A percentile compares a stretch with the other conserved stretches of the same genome.
These are phyloP conservation scores for Stephania yunnanensis DNA, from an alignment of 164 flowering plant species.

Conservation along the genomic window DNA sequence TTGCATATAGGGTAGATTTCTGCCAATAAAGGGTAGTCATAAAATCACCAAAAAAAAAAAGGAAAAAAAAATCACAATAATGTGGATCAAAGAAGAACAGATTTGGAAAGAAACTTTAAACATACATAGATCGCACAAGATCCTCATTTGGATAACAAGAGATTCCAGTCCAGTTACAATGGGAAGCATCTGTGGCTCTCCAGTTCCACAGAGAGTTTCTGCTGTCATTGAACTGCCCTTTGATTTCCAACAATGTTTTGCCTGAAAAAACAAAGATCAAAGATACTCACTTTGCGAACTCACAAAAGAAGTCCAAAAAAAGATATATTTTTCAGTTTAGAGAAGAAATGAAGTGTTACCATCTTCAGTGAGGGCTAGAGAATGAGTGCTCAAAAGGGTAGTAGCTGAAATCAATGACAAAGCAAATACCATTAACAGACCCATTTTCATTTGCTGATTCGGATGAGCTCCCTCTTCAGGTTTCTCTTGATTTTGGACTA, in stretches of 20 bases:
- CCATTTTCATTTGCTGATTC: constrained; percentile 14
- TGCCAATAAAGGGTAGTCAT: constrained; percentile 11
- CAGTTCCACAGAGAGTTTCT: constrained; percentile 55
- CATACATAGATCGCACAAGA: constrained; percentile 72
- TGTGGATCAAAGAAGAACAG: constrained; percentile 3
- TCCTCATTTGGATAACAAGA: constrained; percentile 54
- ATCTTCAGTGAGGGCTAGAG: constrained; percentile 63
- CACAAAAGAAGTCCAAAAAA: background rate
- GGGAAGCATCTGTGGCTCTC: constrained; percentile 59
- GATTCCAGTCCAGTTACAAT: constrained; percentile 86
- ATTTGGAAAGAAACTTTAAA: background rate
- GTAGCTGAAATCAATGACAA: constrained; percentile 17
- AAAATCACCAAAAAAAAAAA: background rate
- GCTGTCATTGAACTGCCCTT: constrained; percentile 59
- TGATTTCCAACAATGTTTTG: constrained; percentile 64
- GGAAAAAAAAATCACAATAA: background rate
- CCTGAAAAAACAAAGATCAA: constrained; percentile 34
- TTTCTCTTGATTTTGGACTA: background rate
- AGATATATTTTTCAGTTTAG: background rate
- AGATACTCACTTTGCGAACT: constrained; percentile 1
- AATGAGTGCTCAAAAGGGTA: constrained; percentile 29
- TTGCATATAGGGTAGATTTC: constrained; percentile 83
- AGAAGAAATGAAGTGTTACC: constrained; percentile 31
- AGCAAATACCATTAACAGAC: constrained; percentile 19
- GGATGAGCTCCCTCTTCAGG: background rate